Evolutionary conservation across 139 green algal genomes (phyloP).

Genomic region (Chlorella sp.): DNA sequence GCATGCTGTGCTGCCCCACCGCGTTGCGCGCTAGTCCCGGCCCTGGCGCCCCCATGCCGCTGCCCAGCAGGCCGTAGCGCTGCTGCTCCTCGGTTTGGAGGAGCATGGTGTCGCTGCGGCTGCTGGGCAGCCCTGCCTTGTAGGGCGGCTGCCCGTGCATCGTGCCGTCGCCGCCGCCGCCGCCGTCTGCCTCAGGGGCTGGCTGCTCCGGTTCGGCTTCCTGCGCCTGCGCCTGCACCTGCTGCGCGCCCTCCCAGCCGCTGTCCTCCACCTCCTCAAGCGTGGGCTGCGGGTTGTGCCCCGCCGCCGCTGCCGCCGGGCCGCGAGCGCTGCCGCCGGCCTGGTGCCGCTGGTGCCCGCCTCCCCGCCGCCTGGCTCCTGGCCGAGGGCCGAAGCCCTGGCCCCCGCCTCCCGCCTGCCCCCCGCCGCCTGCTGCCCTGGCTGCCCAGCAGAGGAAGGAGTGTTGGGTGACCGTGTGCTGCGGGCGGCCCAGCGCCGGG

Average conservation of each 20-base stretch:
- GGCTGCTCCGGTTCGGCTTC: too few relatives aligned
- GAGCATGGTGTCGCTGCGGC: constrained; percentile 34
- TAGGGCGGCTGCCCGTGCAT: constrained; percentile 2
- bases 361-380: not conserved
- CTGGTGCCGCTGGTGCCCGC: not conserved
- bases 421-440: not conserved
- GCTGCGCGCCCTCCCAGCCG: too few relatives aligned
- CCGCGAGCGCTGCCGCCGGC: not conserved
- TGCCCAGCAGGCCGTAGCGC: not conserved
- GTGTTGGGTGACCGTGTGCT: too few relatives aligned
- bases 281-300: too few relatives aligned
- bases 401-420: not conserved
- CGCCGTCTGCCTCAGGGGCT: too few relatives aligned
- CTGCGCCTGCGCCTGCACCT: not conserved
- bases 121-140: constrained; percentile 20
- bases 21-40: not conserved
- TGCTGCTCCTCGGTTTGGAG: not conserved
- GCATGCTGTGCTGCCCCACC: not conserved
- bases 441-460: not conserved
- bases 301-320: too few relatives aligned
- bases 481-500: too few relatives aligned
- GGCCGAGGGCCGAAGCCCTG: constrained; percentile 31
- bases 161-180: not conserved
- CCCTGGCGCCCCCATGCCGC: not conserved
- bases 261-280: too few relatives aligned